Evolutionary conservation across 495 filamentous ascomycete genomes (phyloP).

Genomic region (Neurospora discreta): DNA sequence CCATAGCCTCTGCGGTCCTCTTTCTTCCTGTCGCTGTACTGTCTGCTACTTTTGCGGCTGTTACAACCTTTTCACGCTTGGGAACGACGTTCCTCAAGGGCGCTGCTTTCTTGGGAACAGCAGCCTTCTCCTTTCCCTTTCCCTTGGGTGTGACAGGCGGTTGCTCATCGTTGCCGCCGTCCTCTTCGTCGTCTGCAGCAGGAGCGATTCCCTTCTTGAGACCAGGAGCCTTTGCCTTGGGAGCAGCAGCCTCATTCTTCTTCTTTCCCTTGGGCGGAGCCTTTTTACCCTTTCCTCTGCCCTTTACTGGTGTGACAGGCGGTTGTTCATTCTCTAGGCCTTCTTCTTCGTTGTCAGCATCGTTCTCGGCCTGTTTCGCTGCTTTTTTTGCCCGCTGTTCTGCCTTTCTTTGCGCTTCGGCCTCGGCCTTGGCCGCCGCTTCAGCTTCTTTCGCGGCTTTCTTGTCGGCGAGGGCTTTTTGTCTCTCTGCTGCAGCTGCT

Average conservation of each 20-base stretch:
- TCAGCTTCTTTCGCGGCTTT: background rate
- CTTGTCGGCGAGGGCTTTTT: background rate
- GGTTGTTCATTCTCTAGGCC: background rate
- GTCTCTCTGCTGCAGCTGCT: background rate
- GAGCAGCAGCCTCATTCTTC: background rate
- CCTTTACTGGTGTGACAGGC: background rate
- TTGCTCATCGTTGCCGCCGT: background rate
- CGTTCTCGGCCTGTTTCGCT: background rate
- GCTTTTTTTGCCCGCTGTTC: background rate
- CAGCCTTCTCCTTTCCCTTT: background rate
- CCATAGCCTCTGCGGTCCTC: background rate
- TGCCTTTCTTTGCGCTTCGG: background rate
- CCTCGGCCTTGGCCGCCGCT: background rate
- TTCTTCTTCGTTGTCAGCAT: background rate
- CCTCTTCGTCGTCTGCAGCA: background rate
- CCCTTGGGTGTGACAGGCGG: background rate
- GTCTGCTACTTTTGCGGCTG: background rate
- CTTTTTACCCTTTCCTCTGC: background rate
- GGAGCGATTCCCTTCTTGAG: too few relatives aligned
- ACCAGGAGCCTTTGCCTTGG: too few relatives aligned
- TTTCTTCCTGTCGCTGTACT: background rate
- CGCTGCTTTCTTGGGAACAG: background rate
- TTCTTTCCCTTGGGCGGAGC: too few relatives aligned
- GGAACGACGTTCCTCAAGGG: background rate
- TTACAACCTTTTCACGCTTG: background rate